Evolutionary conservation across 257 asterid species (phyloP).

Genomic region (Schizonepeta tenuifolia): DNA sequence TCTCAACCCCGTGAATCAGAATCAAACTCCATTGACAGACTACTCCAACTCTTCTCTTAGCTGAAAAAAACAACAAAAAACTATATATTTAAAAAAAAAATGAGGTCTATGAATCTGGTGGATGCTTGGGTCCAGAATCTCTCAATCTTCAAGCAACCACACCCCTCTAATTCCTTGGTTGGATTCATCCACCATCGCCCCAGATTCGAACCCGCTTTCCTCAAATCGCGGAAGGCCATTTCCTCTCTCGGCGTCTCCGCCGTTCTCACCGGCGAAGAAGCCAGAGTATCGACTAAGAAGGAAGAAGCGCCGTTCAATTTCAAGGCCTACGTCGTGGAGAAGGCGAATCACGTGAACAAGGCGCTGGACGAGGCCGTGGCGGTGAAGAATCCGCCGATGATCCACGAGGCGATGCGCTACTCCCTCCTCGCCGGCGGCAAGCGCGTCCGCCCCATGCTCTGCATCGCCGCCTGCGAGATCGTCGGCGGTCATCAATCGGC

Average conservation of each 20-base stretch:
- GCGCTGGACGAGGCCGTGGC: constrained; percentile 61
- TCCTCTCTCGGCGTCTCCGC: constrained; percentile 28
- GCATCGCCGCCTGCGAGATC: constrained; percentile 77
- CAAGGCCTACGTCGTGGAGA: constrained; percentile 53
- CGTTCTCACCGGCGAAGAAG: constrained; percentile 43
- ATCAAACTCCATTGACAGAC: constrained; percentile 1
- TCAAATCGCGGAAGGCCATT: constrained; percentile 15
- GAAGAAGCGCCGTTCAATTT: constrained; percentile 46
- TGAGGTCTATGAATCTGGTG: constrained; percentile 47
- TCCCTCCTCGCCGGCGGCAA: constrained; percentile 76
- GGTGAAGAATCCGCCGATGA: constrained; percentile 53
- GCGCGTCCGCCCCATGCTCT: constrained; percentile 74
- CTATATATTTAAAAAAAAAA: neutral
- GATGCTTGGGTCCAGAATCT: constrained; percentile 40
- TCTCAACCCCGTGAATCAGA: constrained; percentile 13
- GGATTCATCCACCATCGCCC: constrained; percentile 20
- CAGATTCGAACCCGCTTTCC: constrained; percentile 21
- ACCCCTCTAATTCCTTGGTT: constrained; percentile 25
- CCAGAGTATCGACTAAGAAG: neutral
- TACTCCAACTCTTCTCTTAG: neutral
- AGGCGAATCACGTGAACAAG: constrained; percentile 52
- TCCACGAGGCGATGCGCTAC: constrained; percentile 80
- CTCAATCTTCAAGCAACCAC: constrained; percentile 34
- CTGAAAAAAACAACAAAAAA: neutral
- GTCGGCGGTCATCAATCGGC: constrained; percentile 69